These are phyloP conservation scores for Penicillium antarcticum DNA, from an alignment of 495 filamentous ascomycete species.

Conservation along the genomic window DNA sequence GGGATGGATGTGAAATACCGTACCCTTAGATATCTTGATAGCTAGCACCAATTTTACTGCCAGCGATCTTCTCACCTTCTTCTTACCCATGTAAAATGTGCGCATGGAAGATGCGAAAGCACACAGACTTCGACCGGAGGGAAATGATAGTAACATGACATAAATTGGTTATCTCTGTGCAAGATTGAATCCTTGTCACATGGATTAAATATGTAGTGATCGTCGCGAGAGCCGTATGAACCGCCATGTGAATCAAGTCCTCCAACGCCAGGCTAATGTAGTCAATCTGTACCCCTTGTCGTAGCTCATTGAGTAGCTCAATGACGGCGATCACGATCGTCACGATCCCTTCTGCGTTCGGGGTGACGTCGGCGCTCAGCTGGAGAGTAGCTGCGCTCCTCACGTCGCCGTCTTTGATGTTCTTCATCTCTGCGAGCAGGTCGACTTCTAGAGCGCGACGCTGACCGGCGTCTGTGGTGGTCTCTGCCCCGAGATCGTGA, in stretches of 20 bases:
- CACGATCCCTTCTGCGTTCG: conserved; percentile 25
- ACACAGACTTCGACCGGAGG: no score
- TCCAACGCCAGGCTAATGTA: conserved; percentile 8
- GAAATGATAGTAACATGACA: no score
- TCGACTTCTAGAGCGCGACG: conserved; percentile 32
- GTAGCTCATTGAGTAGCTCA: conserved; percentile 4
- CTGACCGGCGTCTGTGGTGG: conserved; percentile 19
- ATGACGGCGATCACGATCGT: conserved; percentile 22
- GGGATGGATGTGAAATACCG: conserved; percentile 21
- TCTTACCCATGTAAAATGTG: no score
- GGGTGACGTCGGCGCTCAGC: conserved; percentile 23
- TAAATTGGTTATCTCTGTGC: no score
- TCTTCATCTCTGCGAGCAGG: conserved; percentile 26
- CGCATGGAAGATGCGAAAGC: no score
- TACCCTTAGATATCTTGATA: no score
- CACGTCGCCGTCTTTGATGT: conserved; percentile 15
- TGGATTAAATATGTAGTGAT: conserved; percentile 16
- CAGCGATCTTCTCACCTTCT: no score
- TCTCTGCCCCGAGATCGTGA: conserved; percentile 32
- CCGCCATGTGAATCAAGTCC: conserved; percentile 1
- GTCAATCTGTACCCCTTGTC: not conserved
- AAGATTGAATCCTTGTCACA: not conserved
- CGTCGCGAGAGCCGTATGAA: conserved; percentile 5
- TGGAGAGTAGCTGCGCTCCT: conserved; percentile 30
- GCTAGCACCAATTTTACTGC: no score